Percentiles rank a stretch among this genome's conserved stretches.
Evolutionary conservation across 164 flowering plant genomes (phyloP).

Genomic region (Platanus orientalis): DNA sequence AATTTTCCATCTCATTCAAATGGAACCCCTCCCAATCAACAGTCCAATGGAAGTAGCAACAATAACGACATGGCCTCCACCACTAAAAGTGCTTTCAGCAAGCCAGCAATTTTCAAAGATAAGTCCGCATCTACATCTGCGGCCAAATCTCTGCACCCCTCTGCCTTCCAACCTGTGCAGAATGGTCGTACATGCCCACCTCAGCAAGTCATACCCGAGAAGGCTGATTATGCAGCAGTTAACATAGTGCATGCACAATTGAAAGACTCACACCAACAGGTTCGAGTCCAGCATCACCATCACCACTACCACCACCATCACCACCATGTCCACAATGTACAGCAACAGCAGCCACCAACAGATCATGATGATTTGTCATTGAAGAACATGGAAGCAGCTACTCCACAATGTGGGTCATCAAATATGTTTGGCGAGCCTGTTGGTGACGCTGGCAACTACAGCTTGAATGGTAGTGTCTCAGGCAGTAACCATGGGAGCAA

Average conservation of each 20-base stretch:
- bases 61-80: slow-evolving; percentile 51
- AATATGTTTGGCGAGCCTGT: slow-evolving; percentile 36
- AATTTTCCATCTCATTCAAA: slow-evolving; percentile 31
- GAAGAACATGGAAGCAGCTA: slow-evolving; percentile 31
- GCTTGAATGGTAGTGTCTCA: slow-evolving; percentile 63
- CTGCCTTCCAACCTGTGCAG: slow-evolving; percentile 46
- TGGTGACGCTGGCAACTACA: slow-evolving; percentile 40
- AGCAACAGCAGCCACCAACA: slow-evolving; percentile 24
- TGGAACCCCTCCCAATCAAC: slow-evolving; percentile 36
- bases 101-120: slow-evolving; percentile 35
- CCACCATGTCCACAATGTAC: slow-evolving; percentile 41
- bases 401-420: slow-evolving; percentile 55
- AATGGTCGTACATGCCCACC: slow-evolving; percentile 20
- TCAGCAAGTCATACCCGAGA: slow-evolving; percentile 26
- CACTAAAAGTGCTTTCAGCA: slow-evolving; percentile 30
- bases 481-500: slow-evolving; percentile 78
- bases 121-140: slow-evolving; percentile 34
- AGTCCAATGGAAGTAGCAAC: slow-evolving; percentile 50
- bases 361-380: slow-evolving; percentile 40
- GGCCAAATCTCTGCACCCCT: slow-evolving; percentile 31
- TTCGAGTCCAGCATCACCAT: slow-evolving; percentile 55
- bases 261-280: slow-evolving; percentile 32
- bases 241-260: slow-evolving; percentile 23
- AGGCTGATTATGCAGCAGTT: slow-evolving; percentile 25
- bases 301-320: slow-evolving; percentile 58